Conservation (phyloP, 2,329 filamentous ascomycete species). For the Coccinonectria pachysandricola region DNA sequence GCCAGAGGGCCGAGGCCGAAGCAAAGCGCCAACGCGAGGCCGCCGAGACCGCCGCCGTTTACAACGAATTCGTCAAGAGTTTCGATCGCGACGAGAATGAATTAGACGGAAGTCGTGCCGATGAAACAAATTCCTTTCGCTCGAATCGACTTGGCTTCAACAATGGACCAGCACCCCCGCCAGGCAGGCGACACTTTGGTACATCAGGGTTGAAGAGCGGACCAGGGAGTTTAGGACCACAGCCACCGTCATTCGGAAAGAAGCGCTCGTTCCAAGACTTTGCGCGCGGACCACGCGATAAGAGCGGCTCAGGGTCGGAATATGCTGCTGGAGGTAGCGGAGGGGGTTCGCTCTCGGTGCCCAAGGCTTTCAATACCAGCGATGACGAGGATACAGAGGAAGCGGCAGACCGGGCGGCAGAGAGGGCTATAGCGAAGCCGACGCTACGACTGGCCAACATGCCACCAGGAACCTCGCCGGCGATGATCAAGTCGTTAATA, state of each 20-base stretch:
- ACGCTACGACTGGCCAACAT: slow-evolving; percentile 52
- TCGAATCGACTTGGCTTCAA: slow-evolving; percentile 18
- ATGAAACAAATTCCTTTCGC: slow-evolving; percentile 9
- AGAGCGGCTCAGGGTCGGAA: slow-evolving; percentile 24
- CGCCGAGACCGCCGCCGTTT: slow-evolving; percentile 77
- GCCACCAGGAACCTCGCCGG: slow-evolving; percentile 49
- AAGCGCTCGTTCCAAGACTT: slow-evolving; percentile 41
- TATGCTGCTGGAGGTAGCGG: slow-evolving; percentile 23
- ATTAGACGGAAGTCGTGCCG: slow-evolving; percentile 11
- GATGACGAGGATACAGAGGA: slow-evolving; percentile 43
- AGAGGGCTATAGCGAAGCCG: slow-evolving; percentile 51
- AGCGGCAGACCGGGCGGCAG: slow-evolving; percentile 35
- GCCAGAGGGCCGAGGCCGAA: slow-evolving; percentile 79
- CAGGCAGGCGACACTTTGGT: slow-evolving; percentile 55
- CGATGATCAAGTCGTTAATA: slow-evolving; percentile 49
- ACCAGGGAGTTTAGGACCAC: slow-evolving; percentile 50
- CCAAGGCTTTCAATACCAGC: slow-evolving; percentile 63
- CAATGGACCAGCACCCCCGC: slow-evolving; percentile 15
- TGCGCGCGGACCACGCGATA: slow-evolving; percentile 25
- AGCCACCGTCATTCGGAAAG: slow-evolving; percentile 38
- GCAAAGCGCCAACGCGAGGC: slow-evolving; percentile 77
- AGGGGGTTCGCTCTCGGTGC: slow-evolving; percentile 42
- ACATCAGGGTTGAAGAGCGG: slow-evolving; percentile 47
- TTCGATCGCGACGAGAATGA: slow-evolving; percentile 54
- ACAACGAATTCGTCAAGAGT: slow-evolving; percentile 78